A percentile compares a stretch with the other conserved stretches of the same genome.
Conservation (phyloP, 768 basidiomycete genomes). For the Leccinum subgranulosum region DNA sequence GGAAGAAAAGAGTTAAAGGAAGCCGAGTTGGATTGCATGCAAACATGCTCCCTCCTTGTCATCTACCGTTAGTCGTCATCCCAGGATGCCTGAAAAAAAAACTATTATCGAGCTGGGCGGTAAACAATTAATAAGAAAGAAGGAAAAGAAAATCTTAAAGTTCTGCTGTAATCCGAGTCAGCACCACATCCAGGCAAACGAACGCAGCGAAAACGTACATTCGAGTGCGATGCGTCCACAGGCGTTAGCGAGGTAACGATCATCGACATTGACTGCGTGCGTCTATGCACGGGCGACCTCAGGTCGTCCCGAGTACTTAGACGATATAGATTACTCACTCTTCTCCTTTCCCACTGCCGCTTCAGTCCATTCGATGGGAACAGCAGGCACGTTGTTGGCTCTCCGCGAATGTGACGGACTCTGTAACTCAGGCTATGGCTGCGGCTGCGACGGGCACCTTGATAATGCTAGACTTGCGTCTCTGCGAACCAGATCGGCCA, state of each 20-base stretch:
- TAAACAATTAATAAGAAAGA: not conserved
- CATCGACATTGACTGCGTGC: slow-evolving; percentile 28
- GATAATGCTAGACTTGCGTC: slow-evolving; percentile 5
- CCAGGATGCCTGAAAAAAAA: not conserved
- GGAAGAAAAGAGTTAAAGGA: not conserved
- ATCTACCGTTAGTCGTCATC: too few relatives aligned
- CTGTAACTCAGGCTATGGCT: not conserved
- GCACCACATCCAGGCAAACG: not conserved
- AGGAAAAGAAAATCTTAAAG: slow-evolving; percentile 11
- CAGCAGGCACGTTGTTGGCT: not conserved
- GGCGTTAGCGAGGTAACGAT: slow-evolving; percentile 14
- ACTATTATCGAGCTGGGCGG: not conserved
- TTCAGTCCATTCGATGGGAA: not conserved
- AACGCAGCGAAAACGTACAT: slow-evolving; percentile 3
- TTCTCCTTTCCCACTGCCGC: not conserved
- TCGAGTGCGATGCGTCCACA: slow-evolving; percentile 8
- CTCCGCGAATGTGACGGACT: slow-evolving; percentile 1
- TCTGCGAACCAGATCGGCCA: slow-evolving; percentile 3
- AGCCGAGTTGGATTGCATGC: slow-evolving; percentile 4
- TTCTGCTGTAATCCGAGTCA: slow-evolving; percentile 16
- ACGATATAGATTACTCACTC: not conserved
- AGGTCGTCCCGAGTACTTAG: not conserved
- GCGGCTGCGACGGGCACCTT: not conserved
- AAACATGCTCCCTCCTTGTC: slow-evolving; percentile 4
- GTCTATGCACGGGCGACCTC: slow-evolving; percentile 19